Evolutionary conservation across 208 protist genomes (phyloP).

Genomic region (Borovskyia barvae): DNA sequence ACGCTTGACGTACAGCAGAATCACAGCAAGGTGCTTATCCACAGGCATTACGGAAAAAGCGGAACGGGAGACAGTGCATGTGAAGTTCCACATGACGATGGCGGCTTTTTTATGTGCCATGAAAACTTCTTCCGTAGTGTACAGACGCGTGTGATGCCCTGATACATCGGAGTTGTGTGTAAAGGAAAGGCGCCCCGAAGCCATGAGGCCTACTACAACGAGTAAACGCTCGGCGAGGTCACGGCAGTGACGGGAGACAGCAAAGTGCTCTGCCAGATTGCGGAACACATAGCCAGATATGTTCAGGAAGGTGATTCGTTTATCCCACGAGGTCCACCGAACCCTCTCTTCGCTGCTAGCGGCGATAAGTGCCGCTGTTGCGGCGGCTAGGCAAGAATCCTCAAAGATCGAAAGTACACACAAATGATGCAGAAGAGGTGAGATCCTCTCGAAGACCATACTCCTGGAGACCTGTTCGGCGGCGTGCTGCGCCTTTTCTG

Average conservation of each 20-base stretch:
- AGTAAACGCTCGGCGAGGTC: conserved; percentile 27
- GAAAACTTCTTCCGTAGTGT: neutral
- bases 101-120: no score
- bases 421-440: conserved; percentile 4
- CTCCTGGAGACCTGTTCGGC: no score
- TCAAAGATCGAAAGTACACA: neutral
- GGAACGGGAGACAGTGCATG: conserved; percentile 7
- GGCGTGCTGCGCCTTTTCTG: no score
- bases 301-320: neutral
- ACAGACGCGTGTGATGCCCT: neutral
- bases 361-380: neutral
- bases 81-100: conserved; percentile 26
- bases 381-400: neutral
- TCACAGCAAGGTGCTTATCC: conserved; percentile 33
- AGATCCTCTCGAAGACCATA: no score
- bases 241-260: conserved; percentile 18
- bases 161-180: no score
- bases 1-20: conserved; percentile 33
- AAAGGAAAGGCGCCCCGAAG: no score
- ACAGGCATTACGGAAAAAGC: conserved; percentile 19
- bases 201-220: conserved; percentile 15
- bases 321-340: neutral
- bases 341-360: conserved; percentile 10
- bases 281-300: conserved; percentile 9
- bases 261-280: conserved; percentile 19